A percentile compares a stretch with the other conserved stretches of the same genome.
These are phyloP conservation scores for Mrakiaceae sp. DNA, from an alignment of 1,284 basidiomycete genomes.

Conservation along the genomic window DNA sequence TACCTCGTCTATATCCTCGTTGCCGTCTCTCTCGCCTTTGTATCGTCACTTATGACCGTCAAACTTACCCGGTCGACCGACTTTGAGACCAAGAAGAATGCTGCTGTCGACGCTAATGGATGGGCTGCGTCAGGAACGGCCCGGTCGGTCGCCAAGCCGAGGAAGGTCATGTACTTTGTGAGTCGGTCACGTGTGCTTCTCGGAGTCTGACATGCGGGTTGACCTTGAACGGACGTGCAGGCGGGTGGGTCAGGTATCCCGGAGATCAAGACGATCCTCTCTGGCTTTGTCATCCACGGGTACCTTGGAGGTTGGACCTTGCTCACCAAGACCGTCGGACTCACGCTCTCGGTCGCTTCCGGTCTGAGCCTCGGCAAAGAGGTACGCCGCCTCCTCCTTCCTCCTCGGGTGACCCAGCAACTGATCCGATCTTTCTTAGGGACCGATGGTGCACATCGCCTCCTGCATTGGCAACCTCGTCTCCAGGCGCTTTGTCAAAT, in stretches of 20 bases:
- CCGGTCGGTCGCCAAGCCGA: constrained; percentile 24
- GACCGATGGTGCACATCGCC: constrained; percentile 93
- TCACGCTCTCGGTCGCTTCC: constrained; percentile 82
- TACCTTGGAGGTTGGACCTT: constrained; percentile 84
- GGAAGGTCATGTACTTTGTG: constrained; percentile 73
- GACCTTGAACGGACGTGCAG: constrained; percentile 31
- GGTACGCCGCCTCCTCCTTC: constrained; percentile 18
- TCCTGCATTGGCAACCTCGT: constrained; percentile 91
- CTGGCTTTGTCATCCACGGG: constrained; percentile 96
- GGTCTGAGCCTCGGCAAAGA: constrained; percentile 64
- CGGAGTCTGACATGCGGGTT: background rate
- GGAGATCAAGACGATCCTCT: constrained; percentile 92
- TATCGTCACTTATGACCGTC: constrained; percentile 70
- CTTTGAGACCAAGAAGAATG: constrained; percentile 38
- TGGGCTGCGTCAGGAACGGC: constrained; percentile 15
- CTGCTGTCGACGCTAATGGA: constrained; percentile 14
- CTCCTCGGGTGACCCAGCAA: background rate
- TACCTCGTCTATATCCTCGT: constrained; percentile 63
- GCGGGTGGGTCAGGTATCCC: constrained; percentile 94
- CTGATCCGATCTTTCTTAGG: background rate
- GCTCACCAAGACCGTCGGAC: constrained; percentile 80
- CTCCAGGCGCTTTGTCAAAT: constrained; percentile 73
- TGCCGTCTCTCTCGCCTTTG: constrained; percentile 62
- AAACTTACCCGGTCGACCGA: constrained; percentile 76
- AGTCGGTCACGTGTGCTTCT: constrained; percentile 26